phyloP scores from a whole-genome alignment of 257 asterid species.

The Solanum arcanum region DNA sequence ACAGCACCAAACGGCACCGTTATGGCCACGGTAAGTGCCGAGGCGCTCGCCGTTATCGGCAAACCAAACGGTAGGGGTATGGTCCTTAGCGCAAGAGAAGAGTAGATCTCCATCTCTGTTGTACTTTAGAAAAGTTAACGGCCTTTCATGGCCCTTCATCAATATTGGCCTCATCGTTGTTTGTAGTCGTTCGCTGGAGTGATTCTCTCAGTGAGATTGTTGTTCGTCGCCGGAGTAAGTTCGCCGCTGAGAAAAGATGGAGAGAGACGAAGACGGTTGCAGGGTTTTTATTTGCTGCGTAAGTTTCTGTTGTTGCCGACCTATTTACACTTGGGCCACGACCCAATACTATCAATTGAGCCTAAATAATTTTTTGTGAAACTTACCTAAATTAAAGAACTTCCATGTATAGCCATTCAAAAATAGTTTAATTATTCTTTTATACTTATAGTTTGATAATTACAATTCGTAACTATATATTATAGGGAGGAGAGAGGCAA shows the following conservation, averaged over 20 bases:
- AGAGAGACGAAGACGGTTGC: neutral
- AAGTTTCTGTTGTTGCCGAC: neutral
- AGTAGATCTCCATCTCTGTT: conserved; percentile 87
- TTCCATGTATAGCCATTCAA: no score
- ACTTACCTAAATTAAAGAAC: no score
- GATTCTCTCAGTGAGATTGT: neutral
- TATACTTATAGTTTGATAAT: no score
- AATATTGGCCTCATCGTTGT: conserved; percentile 67
- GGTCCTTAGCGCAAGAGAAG: conserved; percentile 90
- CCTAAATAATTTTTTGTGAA: neutral
- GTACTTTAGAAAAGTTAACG: conserved; percentile 68
- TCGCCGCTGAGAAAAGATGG: neutral
- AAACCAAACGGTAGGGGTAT: conserved; percentile 82
- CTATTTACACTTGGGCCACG: neutral
- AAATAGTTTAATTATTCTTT: no score
- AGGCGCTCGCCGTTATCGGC: conserved; percentile 94
- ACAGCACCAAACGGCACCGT: conserved; percentile 97
- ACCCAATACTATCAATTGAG: neutral
- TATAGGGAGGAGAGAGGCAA: no score
- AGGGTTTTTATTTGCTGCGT: neutral
- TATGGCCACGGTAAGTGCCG: conserved; percentile 89
- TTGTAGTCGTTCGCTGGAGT: neutral
- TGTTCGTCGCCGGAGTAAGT: neutral
- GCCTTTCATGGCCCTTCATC: conserved; percentile 99
- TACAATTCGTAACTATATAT: no score